Conservation (phyloP, 129 eudicot genomes). For the Escallonia herrerae region DNA sequence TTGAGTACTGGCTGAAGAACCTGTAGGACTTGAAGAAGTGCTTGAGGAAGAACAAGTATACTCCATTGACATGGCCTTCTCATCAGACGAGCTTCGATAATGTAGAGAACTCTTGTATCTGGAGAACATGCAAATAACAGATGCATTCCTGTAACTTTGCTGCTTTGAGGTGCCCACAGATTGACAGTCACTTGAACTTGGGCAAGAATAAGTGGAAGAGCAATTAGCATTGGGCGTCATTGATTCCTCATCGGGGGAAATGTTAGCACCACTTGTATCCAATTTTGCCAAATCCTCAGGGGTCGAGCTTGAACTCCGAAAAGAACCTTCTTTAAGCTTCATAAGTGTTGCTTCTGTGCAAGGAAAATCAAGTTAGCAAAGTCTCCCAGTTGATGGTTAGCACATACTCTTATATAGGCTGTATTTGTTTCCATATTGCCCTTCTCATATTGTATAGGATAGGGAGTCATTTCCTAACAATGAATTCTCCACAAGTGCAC, state of each 20-base stretch:
- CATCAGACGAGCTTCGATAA: constrained; percentile 15
- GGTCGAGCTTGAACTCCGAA: constrained; percentile 17
- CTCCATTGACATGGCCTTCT: constrained; percentile 21
- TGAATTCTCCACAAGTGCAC: not conserved
- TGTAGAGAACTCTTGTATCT: constrained; percentile 39
- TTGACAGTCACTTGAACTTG: constrained; percentile 13
- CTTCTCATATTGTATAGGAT: not conserved
- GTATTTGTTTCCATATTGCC: not conserved
- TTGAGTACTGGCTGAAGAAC: not conserved
- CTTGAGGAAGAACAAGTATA: constrained; percentile 33
- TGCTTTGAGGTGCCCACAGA: constrained; percentile 20
- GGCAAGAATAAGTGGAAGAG: constrained; percentile 13
- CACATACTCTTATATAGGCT: too few species aligned
- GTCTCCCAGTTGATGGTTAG: not conserved
- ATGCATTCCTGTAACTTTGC: constrained; percentile 27
- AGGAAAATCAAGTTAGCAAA: not conserved
- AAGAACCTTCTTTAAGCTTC: constrained; percentile 84
- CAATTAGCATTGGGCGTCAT: constrained; percentile 16
- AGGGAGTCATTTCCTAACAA: not conserved
- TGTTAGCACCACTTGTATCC: constrained; percentile 9
- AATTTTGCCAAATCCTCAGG: constrained; percentile 18
- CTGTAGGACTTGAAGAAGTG: constrained; percentile 24
- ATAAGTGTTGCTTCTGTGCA: constrained; percentile 61
- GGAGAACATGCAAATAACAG: constrained; percentile 49
- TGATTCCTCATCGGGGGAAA: constrained; percentile 22